Conservation (phyloP, 805 yeast species). For the Dipodascus geniculatus region DNA sequence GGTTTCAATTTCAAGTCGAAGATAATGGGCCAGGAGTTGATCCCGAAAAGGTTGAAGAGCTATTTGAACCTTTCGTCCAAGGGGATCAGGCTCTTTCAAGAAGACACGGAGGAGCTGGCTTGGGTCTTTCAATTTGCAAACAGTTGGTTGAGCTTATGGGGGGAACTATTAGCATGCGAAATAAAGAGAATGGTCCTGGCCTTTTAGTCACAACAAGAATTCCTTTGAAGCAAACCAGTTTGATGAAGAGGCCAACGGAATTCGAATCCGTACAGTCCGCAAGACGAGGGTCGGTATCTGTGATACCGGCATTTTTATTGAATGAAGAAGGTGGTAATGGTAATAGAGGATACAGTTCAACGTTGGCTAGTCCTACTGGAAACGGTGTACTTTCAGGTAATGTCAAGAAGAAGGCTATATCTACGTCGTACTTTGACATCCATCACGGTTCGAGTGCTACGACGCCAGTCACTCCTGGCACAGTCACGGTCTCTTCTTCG, state of each 20-base stretch:
- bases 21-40: slow-evolving; percentile 97
- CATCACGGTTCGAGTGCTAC: not conserved
- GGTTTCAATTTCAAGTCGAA: slow-evolving; percentile 43
- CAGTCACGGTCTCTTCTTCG: not conserved
- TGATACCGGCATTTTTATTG: not conserved
- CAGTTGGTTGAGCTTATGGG: slow-evolving; percentile 87
- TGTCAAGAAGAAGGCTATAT: not conserved
- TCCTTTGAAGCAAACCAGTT: slow-evolving; percentile 13
- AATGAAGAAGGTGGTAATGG: not conserved
- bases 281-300: not conserved
- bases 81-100: slow-evolving; percentile 91
- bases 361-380: not conserved
- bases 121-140: slow-evolving; percentile 80
- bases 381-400: not conserved
- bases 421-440: not conserved
- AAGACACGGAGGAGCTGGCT: slow-evolving; percentile 91
- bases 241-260: not conserved
- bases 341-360: not conserved
- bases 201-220: slow-evolving; percentile 74
- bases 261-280: not conserved
- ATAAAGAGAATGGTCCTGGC: slow-evolving; percentile 43
- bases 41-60: slow-evolving; percentile 63
- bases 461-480: not conserved
- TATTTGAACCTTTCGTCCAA: slow-evolving; percentile 93
- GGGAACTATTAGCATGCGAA: slow-evolving; percentile 46